Base-by-base conservation (phyloP, 345 rosid genomes). In the Toxicodendron radicans region DNA sequence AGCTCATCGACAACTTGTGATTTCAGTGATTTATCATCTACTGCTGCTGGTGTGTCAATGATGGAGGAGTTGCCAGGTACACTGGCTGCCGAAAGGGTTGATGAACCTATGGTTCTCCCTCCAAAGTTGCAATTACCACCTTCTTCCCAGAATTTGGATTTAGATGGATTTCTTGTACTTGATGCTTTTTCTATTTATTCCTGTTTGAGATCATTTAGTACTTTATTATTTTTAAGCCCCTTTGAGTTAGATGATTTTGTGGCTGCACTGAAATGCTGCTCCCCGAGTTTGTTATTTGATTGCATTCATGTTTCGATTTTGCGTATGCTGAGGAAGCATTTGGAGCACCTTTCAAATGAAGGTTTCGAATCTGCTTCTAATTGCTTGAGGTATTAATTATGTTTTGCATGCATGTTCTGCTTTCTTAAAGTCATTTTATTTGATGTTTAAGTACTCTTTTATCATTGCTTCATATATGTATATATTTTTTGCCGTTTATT, bases 181-280 rank as follows among this genome's bases (percentile, higher is more conserved):
- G 90, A 89, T 68, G 75, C 88, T 64, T 95, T 95, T 82, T 85
- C 91, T 64, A 80, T 88, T 61, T 93, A 90, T 84, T 86, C 99
- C 48, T 95, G 83, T 79, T 80, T 95, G 83, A 89, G 98, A 72
- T 91, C 97, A 81, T 95, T 95, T 83, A 91, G 98, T 76, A 83
- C 86, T 46, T 77, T 91, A 59, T 80, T 95, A 76, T 93, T 89
- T 79, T 84, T 93, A 84, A 93, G 99, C 71, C 99, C 99, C 64
- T 95, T 95, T 83, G 92, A 87, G 86, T 78, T 93, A 87, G 91
- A 87, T 80, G 98, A 90, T 74, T 95, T 95, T 75, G 91, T 87
- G 81, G 85, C 83, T 41, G 88, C 96, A 18, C 65, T 95, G 81
- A 89, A 83, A 73, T 87, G 86, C 72, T 73, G 75, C 68, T 81